Base-by-base conservation (phyloP, 148 eudicot genomes). In the Euryodendron excelsum region DNA sequence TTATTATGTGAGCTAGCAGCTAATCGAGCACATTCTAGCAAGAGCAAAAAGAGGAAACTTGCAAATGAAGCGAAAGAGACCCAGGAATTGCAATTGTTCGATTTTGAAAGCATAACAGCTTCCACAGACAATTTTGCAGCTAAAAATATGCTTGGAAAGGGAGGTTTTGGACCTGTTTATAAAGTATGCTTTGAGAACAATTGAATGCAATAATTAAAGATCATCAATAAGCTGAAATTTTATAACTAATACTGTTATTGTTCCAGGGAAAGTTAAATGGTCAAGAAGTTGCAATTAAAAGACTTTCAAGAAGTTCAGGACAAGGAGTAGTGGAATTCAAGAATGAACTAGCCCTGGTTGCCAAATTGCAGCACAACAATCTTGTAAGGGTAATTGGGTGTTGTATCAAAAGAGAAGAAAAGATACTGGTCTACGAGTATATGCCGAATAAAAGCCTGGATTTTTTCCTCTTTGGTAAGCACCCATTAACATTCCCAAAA, bases 141-240 rank as follows among this genome's bases (percentile, higher is more conserved):
- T 14, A 71, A 84, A 39, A 77, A 77, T 75, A 80, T 78, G 79
- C 81, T 85, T 25, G 86, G 88, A 64, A 71, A 65, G 62, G 88
- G 88, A 41, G 88, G 88, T 23, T 85, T 83, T 61, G 90, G 90
- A 60, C 62, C 79, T 20, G 88, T 88, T 55, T 88, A 88, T 74
- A 88, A 88, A 88, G 90, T 87, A 82, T n/a, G n/a, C n/a, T n/a
- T n/a, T n/a, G n/a, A n/a, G n/a, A n/a, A n/a, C n/a, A n/a, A n/a
- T n/a, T n/a, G n/a, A n/a, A n/a, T n/a, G n/a, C n/a, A n/a, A n/a
- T n/a, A n/a, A n/a, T n/a, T n/a, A n/a, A n/a, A n/a, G n/a, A n/a
- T n/a, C n/a, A n/a, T n/a, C n/a, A n/a, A n/a, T n/a, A n/a, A n/a
- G n/a, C n/a, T n/a, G n/a, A n/a, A n/a, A n/a, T n/a, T n/a, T n/a